Conservation (phyloP, 2,329 filamentous ascomycete species). For the Emericellopsis cladophorae region DNA sequence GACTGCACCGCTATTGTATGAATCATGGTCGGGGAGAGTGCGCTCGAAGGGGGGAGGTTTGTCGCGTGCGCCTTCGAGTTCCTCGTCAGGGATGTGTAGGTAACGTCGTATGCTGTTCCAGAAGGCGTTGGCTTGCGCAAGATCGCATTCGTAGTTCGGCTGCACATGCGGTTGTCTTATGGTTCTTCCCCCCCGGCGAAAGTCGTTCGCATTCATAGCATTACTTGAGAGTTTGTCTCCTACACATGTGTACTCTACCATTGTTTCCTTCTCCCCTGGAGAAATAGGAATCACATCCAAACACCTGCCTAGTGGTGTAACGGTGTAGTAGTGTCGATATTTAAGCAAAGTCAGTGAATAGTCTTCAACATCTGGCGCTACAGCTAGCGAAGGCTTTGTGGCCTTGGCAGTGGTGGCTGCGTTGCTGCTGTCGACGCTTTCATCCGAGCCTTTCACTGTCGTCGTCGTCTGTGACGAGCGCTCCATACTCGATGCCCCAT, state of each 20-base stretch:
- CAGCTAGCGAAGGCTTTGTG: background rate
- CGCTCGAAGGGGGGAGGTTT: background rate
- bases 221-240: background rate
- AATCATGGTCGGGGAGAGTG: background rate
- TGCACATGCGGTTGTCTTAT: background rate
- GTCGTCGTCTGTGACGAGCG: background rate
- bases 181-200: background rate
- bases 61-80: constrained; percentile 7
- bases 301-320: constrained; percentile 15
- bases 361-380: constrained; percentile 11
- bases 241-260: background rate
- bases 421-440: background rate
- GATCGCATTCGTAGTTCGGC: background rate
- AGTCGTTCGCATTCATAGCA: background rate
- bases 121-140: constrained; percentile 14
- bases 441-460: background rate
- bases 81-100: constrained; percentile 17
- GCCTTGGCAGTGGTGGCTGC: background rate
- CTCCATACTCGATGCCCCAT: background rate
- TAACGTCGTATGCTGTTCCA: constrained; percentile 16
- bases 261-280: background rate
- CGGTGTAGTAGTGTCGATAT: constrained; percentile 17
- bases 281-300: constrained; percentile 9
- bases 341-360: constrained; percentile 18
- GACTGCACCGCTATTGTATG: background rate